Evolutionary conservation across 495 filamentous ascomycete genomes (phyloP).

Genomic region (Aspergillus mulundensis): DNA sequence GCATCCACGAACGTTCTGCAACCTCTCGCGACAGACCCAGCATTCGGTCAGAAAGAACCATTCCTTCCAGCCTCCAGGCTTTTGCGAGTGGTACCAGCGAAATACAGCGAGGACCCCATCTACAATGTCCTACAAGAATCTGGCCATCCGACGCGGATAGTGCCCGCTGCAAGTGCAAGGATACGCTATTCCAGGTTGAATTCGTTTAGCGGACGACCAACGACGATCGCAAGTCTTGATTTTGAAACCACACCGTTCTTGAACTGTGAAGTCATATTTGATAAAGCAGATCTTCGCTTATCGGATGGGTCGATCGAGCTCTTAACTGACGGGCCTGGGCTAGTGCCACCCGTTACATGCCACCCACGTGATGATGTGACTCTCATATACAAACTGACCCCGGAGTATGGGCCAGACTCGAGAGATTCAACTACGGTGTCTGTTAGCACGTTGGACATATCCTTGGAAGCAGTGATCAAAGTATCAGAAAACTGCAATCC

Average conservation of each 20-base stretch:
- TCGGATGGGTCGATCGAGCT: slow-evolving; percentile 65
- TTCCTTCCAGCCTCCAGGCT: slow-evolving; percentile 77
- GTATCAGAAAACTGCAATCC: slow-evolving; percentile 66
- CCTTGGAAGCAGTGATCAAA: slow-evolving; percentile 60
- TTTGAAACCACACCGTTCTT: slow-evolving; percentile 84
- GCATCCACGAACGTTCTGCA: slow-evolving; percentile 79
- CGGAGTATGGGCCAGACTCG: slow-evolving; percentile 54
- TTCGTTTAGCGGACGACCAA: slow-evolving; percentile 56
- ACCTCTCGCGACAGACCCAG: slow-evolving; percentile 66
- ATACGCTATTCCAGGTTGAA: slow-evolving; percentile 75
- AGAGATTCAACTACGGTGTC: slow-evolving; percentile 43
- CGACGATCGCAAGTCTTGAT: slow-evolving; percentile 77
- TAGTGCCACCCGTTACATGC: slow-evolving; percentile 62
- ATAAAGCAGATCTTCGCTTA: slow-evolving; percentile 61
- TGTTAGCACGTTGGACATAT: slow-evolving; percentile 56
- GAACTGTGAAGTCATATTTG: slow-evolving; percentile 64
- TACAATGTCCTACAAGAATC: slow-evolving; percentile 60
- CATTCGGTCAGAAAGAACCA: slow-evolving; percentile 60
- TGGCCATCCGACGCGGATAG: slow-evolving; percentile 64
- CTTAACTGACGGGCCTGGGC: slow-evolving; percentile 54
- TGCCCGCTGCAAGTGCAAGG: slow-evolving; percentile 77
- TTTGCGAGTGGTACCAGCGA: slow-evolving; percentile 65
- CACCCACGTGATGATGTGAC: slow-evolving; percentile 81
- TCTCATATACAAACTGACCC: slow-evolving; percentile 73
- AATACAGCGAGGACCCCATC: slow-evolving; percentile 56